Evolutionary conservation across 2,329 filamentous ascomycete species (phyloP).

Genomic region (Colletotrichum chlorophyti): DNA sequence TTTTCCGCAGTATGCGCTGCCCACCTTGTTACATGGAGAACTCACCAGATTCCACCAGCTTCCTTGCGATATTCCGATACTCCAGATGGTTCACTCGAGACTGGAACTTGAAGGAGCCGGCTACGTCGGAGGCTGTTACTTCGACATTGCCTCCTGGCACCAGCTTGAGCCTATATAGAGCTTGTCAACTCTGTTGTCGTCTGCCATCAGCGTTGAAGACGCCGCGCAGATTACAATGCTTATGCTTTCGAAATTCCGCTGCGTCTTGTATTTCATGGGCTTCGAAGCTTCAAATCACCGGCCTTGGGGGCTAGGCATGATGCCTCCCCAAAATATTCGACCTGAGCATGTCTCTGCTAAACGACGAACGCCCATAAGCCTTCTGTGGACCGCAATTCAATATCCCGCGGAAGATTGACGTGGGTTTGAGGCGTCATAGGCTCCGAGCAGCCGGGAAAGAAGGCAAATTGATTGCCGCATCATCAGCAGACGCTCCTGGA

Average conservation of each 20-base stretch:
- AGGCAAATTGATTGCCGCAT: too few relatives aligned
- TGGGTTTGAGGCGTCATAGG: too few relatives aligned
- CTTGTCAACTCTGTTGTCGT: neutral
- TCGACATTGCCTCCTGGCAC: neutral
- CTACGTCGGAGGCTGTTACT: neutral
- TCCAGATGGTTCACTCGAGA: neutral
- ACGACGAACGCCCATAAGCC: constrained; percentile 35
- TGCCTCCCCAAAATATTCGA: constrained; percentile 36
- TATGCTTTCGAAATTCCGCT: constrained; percentile 14
- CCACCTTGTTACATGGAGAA: neutral
- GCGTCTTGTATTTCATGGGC: constrained; percentile 38
- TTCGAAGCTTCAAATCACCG: constrained; percentile 31
- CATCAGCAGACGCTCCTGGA: too few relatives aligned
- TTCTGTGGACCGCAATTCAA: constrained; percentile 31
- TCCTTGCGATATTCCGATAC: neutral
- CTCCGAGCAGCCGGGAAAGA: too few relatives aligned
- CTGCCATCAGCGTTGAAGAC: neutral
- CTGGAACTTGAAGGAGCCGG: neutral
- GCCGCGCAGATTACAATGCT: neutral
- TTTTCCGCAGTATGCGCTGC: neutral
- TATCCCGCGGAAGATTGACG: constrained; percentile 3
- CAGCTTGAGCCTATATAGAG: neutral
- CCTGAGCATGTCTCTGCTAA: constrained; percentile 35
- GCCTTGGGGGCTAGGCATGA: constrained; percentile 34
- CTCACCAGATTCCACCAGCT: neutral